Evolutionary conservation across 75 land plant species (phyloP).

Genomic region (Cryptomeria japonica): DNA sequence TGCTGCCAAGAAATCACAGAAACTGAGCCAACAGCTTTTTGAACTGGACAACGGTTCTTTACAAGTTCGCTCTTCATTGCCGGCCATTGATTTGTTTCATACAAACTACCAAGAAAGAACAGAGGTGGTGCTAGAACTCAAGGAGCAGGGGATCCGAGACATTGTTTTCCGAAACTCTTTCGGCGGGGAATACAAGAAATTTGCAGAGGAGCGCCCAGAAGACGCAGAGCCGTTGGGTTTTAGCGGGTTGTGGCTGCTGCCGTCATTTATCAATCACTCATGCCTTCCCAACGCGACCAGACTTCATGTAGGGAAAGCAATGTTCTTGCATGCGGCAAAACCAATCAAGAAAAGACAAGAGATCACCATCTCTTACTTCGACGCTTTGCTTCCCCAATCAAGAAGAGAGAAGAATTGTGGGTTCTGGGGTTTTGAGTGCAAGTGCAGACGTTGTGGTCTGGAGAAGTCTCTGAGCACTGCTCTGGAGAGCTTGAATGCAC

Average conservation of each 20-base stretch:
- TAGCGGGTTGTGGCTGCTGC: conserved; percentile 27
- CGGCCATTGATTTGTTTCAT: background rate
- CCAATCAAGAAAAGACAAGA: conserved; percentile 16
- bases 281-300: conserved; percentile 23
- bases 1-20: background rate
- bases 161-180: conserved; percentile 23
- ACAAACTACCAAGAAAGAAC: background rate
- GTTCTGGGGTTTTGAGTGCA: conserved; percentile 39
- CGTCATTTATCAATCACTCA: conserved; percentile 38
- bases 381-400: conserved; percentile 23
- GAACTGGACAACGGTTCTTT: background rate
- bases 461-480: background rate
- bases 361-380: conserved; percentile 27
- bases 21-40: background rate
- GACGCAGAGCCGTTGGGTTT: background rate
- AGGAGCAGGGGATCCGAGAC: conserved; percentile 11
- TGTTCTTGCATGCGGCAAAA: conserved; percentile 23
- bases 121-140: background rate
- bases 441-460: conserved; percentile 30
- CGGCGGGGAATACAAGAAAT: background rate
- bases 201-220: too few species aligned
- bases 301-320: conserved; percentile 17
- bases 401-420: conserved; percentile 18
- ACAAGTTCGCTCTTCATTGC: background rate
- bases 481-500: background rate